Evolutionary conservation across 2,329 filamentous ascomycete genomes (phyloP).

Genomic region (Stemphylium vesicarium): DNA sequence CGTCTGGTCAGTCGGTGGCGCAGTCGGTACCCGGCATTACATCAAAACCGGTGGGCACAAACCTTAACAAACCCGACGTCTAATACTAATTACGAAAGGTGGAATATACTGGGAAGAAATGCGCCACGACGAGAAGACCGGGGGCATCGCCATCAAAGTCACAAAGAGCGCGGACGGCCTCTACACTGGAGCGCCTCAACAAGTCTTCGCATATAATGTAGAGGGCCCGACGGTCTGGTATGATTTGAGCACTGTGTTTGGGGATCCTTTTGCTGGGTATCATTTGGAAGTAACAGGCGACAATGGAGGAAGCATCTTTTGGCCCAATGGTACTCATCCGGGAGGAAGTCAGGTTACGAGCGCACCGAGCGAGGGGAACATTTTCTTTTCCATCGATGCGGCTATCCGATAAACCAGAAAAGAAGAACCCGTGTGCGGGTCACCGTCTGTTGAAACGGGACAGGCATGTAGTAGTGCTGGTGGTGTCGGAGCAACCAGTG

Average conservation of each 20-base stretch:
- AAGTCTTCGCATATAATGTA: slow-evolving; percentile 35
- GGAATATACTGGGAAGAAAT: slow-evolving; percentile 26
- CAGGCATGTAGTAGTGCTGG: not conserved
- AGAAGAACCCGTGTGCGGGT: not conserved
- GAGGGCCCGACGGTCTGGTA: slow-evolving; percentile 34
- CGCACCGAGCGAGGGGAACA: slow-evolving; percentile 24
- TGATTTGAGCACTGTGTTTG: slow-evolving; percentile 34
- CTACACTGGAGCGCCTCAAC: slow-evolving; percentile 24
- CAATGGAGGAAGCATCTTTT: slow-evolving; percentile 28
- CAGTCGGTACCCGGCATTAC: slow-evolving; percentile 20
- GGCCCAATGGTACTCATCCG: slow-evolving; percentile 31
- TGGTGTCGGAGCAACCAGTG: not conserved
- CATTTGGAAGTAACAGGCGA: slow-evolving; percentile 26
- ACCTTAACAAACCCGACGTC: not conserved
- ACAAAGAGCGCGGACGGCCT: slow-evolving; percentile 29
- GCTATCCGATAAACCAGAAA: not conserved
- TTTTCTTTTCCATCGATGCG: slow-evolving; percentile 28
- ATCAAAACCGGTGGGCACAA: slow-evolving; percentile 20
- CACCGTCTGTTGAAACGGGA: too few species aligned
- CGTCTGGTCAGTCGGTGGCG: slow-evolving; percentile 32
- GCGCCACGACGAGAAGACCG: slow-evolving; percentile 24
- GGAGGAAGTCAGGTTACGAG: slow-evolving; percentile 32
- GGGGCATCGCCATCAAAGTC: slow-evolving; percentile 40
- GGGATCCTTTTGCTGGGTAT: slow-evolving; percentile 37
- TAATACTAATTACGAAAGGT: slow-evolving; percentile 14